Base-by-base conservation (phyloP, 2,329 filamentous ascomycete species). In the Alternaria alternata region DNA sequence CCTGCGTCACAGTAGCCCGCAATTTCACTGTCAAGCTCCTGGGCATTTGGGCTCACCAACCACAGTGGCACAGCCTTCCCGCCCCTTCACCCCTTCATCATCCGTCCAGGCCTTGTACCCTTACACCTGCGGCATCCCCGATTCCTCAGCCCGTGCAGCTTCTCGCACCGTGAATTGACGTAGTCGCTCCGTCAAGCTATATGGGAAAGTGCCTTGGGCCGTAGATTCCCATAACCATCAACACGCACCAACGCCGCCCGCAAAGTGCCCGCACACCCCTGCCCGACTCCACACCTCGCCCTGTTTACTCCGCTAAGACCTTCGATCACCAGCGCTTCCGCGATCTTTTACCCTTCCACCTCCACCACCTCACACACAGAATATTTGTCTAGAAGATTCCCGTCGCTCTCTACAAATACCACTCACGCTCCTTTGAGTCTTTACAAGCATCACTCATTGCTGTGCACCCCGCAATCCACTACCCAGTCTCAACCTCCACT, bases 251-350 rank as follows among this genome's bases (percentile, higher is more conserved):
- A 42, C 49, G 51, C 56, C 43, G 56, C 51, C 51, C 51, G 51
- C 51, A 49, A 32, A 38, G 43, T 55, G 55, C 39, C 51, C 60
- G 56, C 53, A 57, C 39, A 63, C 63, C 62, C 68, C 68, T 61
- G 65, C 62, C n/a, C 57, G 51, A 48, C 63, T 66, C 68, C 65
- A 67, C 71, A 69, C 64, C 64, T 61, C 63, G 63, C 64, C 62
- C 66, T 72, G 60, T 63, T 68, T 65, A 66, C 59, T 58, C 57
- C 63, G 64, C 65, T 63, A 63, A 65, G 56, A 38, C n/a, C 28
- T 55, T 64, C 70, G 64, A 74, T 71, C 65, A 64, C 59, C 71
- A 72, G 66, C 62, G 24, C 48, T 47, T 36, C 61, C 62, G 54
- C 70, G 62, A 70, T 75, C 47, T 54, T 61, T 65, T 51, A 53